Percentiles rank a stretch among this genome's conserved stretches.
These are phyloP conservation scores for Podila epigama DNA, from an alignment of 192 early-diverging fungal species.

Conservation along the genomic window DNA sequence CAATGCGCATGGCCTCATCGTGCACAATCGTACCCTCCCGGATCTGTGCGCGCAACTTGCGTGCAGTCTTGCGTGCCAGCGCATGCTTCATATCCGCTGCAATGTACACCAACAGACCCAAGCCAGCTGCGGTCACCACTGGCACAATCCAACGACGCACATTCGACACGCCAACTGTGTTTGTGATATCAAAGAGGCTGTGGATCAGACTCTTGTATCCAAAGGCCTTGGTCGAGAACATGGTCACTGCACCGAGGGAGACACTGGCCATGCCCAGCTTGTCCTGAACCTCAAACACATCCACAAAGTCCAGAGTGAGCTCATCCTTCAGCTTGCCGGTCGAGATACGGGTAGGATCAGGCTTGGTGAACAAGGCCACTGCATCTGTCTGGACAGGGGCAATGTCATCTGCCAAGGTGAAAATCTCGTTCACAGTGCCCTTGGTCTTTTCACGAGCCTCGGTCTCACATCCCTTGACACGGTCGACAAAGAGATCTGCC, in stretches of 20 bases:
- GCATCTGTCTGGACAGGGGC: slow-evolving; percentile 25
- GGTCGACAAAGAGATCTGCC: slow-evolving; percentile 68
- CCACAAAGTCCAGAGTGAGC: slow-evolving; percentile 43
- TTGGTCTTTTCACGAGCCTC: slow-evolving; percentile 57
- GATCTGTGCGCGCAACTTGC: slow-evolving; percentile 59
- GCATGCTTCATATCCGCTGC: slow-evolving; percentile 74
- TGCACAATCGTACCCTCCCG: slow-evolving; percentile 61
- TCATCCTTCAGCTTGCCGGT: slow-evolving; percentile 56
- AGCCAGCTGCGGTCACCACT: slow-evolving; percentile 61
- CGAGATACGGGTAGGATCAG: slow-evolving; percentile 41
- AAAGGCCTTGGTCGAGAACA: slow-evolving; percentile 39
- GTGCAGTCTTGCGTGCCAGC: slow-evolving; percentile 73
- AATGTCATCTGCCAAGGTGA: slow-evolving; percentile 46
- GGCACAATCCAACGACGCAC: slow-evolving; percentile 69
- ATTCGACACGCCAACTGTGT: slow-evolving; percentile 67
- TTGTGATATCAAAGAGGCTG: slow-evolving; percentile 55
- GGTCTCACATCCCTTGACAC: slow-evolving; percentile 66
- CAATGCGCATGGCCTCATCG: slow-evolving; percentile 68
- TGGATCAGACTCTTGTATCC: slow-evolving; percentile 49
- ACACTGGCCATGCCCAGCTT: slow-evolving; percentile 46
- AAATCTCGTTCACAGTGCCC: slow-evolving; percentile 50
- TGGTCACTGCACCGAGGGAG: slow-evolving; percentile 47
- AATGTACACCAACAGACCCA: slow-evolving; percentile 69
- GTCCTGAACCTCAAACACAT: slow-evolving; percentile 48
- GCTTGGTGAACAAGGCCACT: slow-evolving; percentile 23